A percentile compares a stretch with the other conserved stretches of the same genome.
Conservation (phyloP, 345 rosid species). For the Mangifera indica region DNA sequence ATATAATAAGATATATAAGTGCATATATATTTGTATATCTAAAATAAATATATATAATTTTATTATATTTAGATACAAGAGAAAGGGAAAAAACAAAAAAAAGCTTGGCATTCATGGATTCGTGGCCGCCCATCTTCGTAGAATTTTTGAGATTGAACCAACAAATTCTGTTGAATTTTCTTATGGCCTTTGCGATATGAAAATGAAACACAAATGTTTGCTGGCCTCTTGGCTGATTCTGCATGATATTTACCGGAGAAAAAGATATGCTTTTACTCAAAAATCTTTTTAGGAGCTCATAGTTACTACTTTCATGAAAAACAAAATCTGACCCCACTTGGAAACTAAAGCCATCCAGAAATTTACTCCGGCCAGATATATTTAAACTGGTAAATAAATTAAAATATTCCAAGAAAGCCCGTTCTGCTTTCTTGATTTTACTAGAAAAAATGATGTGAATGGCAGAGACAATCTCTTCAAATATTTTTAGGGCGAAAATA, state of each 20-base stretch:
- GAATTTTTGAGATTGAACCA: constrained; percentile 5
- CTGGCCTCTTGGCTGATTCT: not conserved
- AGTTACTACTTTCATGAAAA: no score
- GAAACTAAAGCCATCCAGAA: not conserved
- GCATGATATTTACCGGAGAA: no score
- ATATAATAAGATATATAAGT: no score
- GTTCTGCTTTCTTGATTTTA: constrained; percentile 16
- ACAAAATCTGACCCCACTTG: no score
- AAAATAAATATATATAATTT: no score
- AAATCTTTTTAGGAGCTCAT: not conserved
- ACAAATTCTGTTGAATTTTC: not conserved
- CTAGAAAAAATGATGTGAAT: constrained; percentile 8
- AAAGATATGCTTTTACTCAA: not conserved
- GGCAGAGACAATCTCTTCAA: no score
- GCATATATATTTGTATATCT: no score
- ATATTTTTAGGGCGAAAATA: no score
- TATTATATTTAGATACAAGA: no score
- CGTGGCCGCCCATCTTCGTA: not conserved
- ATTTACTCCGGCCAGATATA: not conserved
- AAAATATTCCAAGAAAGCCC: not conserved
- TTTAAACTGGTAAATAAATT: not conserved
- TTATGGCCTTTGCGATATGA: not conserved
- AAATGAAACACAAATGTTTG: not conserved
- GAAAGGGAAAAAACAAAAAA: not conserved
- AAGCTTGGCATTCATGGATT: not conserved